These are phyloP conservation scores for Colletotrichum sp. DNA, from an alignment of 2,329 filamentous ascomycete genomes.

Conservation along the genomic window DNA sequence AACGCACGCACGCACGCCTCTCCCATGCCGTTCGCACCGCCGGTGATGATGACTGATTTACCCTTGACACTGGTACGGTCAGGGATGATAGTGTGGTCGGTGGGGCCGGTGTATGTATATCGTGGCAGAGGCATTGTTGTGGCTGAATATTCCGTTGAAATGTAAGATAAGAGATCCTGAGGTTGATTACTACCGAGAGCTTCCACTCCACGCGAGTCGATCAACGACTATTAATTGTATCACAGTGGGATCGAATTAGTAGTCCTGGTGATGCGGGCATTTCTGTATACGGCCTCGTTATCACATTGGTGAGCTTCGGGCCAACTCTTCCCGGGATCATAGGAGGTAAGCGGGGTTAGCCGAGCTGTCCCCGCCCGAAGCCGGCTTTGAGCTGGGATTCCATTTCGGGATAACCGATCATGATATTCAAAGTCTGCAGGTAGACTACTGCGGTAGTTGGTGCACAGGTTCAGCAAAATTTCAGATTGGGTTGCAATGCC, in stretches of 20 bases:
- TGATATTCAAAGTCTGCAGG: background rate
- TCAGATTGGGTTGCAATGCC: background rate
- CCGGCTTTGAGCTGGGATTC: background rate
- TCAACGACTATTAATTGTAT: background rate
- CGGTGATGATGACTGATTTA: slow-evolving; percentile 53
- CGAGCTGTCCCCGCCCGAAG: background rate
- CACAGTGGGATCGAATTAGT: background rate
- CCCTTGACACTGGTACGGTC: slow-evolving; percentile 42
- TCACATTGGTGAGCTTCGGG: background rate
- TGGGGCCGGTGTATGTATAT: slow-evolving; percentile 36
- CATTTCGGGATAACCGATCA: background rate
- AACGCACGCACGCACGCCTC: slow-evolving; percentile 40
- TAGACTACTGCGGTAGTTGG: background rate
- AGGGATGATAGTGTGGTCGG: slow-evolving; percentile 37
- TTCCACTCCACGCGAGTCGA: background rate
- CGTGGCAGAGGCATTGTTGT: slow-evolving; percentile 24
- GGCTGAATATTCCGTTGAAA: background rate
- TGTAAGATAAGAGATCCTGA: background rate
- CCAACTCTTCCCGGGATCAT: background rate
- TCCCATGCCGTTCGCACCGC: slow-evolving; percentile 50
- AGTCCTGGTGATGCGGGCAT: background rate
- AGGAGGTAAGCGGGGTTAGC: background rate
- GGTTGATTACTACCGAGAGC: background rate
- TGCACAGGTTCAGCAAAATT: background rate
- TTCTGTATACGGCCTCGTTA: background rate